Percentiles rank a stretch among this genome's conserved stretches.
These are phyloP conservation scores for Penicillium sp. DNA, from an alignment of 2,329 filamentous ascomycete genomes.

Conservation along the genomic window DNA sequence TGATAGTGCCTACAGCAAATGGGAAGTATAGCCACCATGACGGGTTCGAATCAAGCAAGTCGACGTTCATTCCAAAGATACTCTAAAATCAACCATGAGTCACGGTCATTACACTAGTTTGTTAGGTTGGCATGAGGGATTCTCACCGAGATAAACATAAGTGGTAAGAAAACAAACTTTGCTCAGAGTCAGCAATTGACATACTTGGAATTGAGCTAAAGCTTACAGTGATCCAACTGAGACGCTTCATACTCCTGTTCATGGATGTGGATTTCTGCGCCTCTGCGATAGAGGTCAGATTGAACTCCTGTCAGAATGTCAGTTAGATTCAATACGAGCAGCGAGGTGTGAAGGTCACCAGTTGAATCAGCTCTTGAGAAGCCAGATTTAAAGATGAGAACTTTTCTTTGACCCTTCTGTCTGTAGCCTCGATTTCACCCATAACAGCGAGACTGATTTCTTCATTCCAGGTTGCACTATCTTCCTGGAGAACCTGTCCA, in stretches of 20 bases:
- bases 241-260: conserved; percentile 2
- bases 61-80: background rate
- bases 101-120: background rate
- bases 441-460: background rate
- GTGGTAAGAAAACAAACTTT: background rate
- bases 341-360: background rate
- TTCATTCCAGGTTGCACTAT: background rate
- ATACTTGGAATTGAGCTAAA: background rate
- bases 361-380: background rate
- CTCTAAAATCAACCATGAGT: background rate
- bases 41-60: background rate
- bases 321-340: background rate
- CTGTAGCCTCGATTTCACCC: background rate
- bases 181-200: background rate
- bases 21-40: conserved; percentile 1
- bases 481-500: background rate
- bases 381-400: background rate
- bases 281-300: background rate
- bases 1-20: background rate
- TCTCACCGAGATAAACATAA: background rate
- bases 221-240: conserved; percentile 2
- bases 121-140: background rate
- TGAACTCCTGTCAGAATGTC: background rate
- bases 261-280: conserved; percentile 1
- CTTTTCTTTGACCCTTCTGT: background rate